Evolutionary conservation across 2,329 filamentous ascomycete genomes (phyloP), one percentile per base, ranked within the genome.

Genomic region (Botrytis paeoniae): DNA sequence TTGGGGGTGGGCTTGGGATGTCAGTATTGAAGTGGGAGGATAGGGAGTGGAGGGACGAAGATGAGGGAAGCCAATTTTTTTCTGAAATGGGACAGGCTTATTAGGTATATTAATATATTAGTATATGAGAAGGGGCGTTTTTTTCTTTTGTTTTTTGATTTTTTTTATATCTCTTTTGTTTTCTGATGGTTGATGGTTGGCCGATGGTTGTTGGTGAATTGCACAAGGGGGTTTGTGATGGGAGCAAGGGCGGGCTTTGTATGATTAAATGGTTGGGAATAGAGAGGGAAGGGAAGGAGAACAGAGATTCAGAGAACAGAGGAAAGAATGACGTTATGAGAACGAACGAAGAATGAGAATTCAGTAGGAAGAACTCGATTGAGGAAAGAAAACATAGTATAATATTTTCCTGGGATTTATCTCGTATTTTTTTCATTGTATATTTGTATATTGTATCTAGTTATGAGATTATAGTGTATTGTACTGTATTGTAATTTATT

Each of bases 91-190:
- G 16, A 63, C 7, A 32, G 25, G 39, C 41, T 32, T 43, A n/a
- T 54, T n/a, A 54, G n/a, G 48, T n/a, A 54, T 63, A 43, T 29
- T 18, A 54, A 14, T 39, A 39, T 43, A 43, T 43, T 43, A 63
- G 61, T 45, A 65, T 12, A 43, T 45, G 61, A 63, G 62, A 65
- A 22, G 41, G 62, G 62, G 41, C 61, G 61, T 63, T 63, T 63
- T 41, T 62, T 45, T 32, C 20, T 45, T 18, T 20, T 29, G 18
- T 43, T 43, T 43, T 29, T 63, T 29, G 12, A 6, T 4, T 5
- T 29, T 20, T n/a, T 20, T 29, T 25, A 32, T 29, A 57, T 57
- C 51, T 57, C n/a, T 57, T 32, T 29, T 32, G 3, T 57, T 60
- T 35, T 29, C 18, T 59, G 57, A 22, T 10, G 29, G 6, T 59